Conservation (phyloP, 2,329 filamentous ascomycete genomes). For the Fusarium musae region DNA sequence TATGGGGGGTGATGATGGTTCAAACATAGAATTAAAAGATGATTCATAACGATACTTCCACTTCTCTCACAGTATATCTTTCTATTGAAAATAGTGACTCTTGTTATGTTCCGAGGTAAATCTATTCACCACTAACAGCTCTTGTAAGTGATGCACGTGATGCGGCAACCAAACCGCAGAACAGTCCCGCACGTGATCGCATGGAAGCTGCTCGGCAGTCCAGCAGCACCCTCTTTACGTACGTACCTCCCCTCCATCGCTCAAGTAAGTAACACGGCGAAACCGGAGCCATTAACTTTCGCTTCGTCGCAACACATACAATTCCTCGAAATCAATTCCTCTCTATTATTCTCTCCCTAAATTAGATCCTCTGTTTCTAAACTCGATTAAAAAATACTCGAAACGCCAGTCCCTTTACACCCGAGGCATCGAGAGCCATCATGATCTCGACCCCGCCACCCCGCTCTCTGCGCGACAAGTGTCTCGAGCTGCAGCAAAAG, state of each 20-base stretch:
- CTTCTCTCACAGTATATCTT: background rate
- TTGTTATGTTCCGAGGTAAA: background rate
- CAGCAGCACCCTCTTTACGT: conserved; percentile 11
- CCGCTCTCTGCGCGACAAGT: conserved; percentile 54
- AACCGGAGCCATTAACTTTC: conserved; percentile 27
- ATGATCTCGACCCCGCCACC: conserved; percentile 39
- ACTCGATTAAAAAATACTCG: background rate
- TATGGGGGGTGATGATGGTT: no score
- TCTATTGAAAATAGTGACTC: background rate
- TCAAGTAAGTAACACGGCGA: conserved; percentile 10
- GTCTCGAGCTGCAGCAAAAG: conserved; percentile 65
- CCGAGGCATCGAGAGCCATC: conserved; percentile 15
- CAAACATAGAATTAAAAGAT: background rate
- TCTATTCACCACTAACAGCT: background rate
- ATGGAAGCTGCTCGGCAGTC: conserved; percentile 10
- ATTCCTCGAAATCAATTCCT: background rate
- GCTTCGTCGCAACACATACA: conserved; percentile 6
- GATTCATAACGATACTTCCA: background rate
- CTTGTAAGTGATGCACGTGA: conserved; percentile 12
- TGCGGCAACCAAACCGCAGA: conserved; percentile 2
- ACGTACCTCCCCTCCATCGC: conserved; percentile 22
- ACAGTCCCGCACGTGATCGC: conserved; percentile 20
- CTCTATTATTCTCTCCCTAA: background rate
- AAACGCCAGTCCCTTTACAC: background rate
- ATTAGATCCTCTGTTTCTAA: background rate